phyloP scores from a whole-genome alignment of 2,329 filamentous ascomycete genomes.

The Aspergillus sp. region DNA sequence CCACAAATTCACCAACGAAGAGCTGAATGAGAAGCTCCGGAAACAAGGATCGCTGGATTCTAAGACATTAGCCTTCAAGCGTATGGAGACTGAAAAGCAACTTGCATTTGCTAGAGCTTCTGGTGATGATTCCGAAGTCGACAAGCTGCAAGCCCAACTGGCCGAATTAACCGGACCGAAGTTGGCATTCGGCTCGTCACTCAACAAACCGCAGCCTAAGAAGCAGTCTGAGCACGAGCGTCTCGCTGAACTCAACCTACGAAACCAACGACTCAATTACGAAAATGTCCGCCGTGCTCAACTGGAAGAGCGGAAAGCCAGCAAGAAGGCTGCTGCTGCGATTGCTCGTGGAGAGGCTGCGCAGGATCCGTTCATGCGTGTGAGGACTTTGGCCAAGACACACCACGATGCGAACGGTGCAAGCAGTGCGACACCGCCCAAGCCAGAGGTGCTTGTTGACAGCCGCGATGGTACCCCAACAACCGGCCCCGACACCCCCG shows the following conservation, averaged over 20 bases:
- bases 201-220: constrained; percentile 51
- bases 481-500: constrained; percentile 47
- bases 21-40: constrained; percentile 71
- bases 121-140: constrained; percentile 55
- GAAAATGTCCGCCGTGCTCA: constrained; percentile 88
- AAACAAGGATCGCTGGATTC: constrained; percentile 62
- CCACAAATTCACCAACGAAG: constrained; percentile 73
- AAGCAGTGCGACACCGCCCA: constrained; percentile 3
- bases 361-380: constrained; percentile 49
- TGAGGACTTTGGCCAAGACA: constrained; percentile 62
- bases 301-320: constrained; percentile 65
- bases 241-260: constrained; percentile 72
- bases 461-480: constrained; percentile 45
- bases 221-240: constrained; percentile 67
- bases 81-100: constrained; percentile 58
- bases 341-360: constrained; percentile 58
- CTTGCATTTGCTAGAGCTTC: constrained; percentile 60
- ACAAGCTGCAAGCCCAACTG: constrained; percentile 45
- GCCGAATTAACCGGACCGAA: constrained; percentile 49
- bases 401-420: constrained; percentile 56
- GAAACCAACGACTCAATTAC: constrained; percentile 77
- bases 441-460: constrained; percentile 26
- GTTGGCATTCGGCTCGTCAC: constrained; percentile 63
- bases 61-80: constrained; percentile 60
- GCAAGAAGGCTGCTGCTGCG: constrained; percentile 55